These are phyloP conservation scores for Pleurotus ostreatus DNA, from an alignment of 768 basidiomycete species.

Conservation along the genomic window DNA sequence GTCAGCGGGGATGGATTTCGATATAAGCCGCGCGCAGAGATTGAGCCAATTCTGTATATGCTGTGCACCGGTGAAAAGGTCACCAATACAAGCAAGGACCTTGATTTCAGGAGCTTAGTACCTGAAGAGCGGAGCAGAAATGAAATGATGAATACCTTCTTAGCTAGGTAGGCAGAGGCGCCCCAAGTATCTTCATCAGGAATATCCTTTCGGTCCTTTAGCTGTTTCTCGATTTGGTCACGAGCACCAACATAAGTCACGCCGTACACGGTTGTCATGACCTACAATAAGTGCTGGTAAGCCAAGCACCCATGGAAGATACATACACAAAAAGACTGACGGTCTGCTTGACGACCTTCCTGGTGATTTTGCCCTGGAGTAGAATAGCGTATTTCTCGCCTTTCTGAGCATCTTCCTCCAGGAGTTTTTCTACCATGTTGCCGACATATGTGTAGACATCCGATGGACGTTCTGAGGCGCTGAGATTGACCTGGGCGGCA, in stretches of 20 bases:
- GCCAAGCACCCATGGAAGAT: background rate
- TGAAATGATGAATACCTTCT: constrained; percentile 41
- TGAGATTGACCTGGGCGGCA: constrained; percentile 89
- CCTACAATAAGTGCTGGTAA: constrained; percentile 32
- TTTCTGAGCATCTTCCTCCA: constrained; percentile 51
- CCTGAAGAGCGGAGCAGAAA: background rate
- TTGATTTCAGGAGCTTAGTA: constrained; percentile 18
- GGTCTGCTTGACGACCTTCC: constrained; percentile 98
- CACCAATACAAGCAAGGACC: constrained; percentile 80
- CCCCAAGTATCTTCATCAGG: constrained; percentile 69
- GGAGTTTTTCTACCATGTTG: constrained; percentile 70
- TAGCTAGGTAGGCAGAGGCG: constrained; percentile 77
- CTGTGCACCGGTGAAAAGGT: constrained; percentile 90
- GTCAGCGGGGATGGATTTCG: constrained; percentile 78
- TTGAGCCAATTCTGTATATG: constrained; percentile 91
- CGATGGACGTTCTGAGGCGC: constrained; percentile 77
- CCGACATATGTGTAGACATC: constrained; percentile 96
- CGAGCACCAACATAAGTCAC: constrained; percentile 94
- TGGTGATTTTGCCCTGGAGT: constrained; percentile 72
- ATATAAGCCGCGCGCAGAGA: constrained; percentile 74
- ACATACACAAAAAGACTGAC: constrained; percentile 36
- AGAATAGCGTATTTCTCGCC: constrained; percentile 54
- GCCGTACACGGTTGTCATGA: constrained; percentile 99
- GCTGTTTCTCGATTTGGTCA: constrained; percentile 89
- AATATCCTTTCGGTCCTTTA: constrained; percentile 72